Evolutionary conservation across 805 yeast genomes (phyloP).

Genomic region (Zygosaccharomyces siamensis): DNA sequence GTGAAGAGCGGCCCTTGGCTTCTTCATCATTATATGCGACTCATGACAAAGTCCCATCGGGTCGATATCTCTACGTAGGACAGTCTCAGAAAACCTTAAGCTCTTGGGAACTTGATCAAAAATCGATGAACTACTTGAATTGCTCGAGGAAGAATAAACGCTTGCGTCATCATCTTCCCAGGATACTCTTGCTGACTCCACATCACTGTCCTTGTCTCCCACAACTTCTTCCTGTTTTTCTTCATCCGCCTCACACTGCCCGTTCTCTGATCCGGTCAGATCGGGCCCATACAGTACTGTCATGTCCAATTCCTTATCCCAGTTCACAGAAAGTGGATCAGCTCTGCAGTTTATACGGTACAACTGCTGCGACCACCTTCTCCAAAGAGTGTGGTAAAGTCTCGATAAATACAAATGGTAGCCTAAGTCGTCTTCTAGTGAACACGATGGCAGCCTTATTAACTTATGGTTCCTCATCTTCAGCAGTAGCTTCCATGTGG

Average conservation of each 20-base stretch:
- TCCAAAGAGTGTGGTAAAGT: constrained; percentile 83
- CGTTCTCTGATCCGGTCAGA: constrained; percentile 11
- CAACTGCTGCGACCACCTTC: constrained; percentile 88
- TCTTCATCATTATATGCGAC: constrained; percentile 20
- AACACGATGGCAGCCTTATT: constrained; percentile 32
- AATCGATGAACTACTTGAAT: constrained; percentile 27
- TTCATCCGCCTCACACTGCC: neutral
- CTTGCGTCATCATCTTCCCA: constrained; percentile 4
- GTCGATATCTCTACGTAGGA: constrained; percentile 27
- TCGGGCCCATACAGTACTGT: constrained; percentile 94
- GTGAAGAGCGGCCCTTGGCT: neutral
- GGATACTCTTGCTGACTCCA: neutral
- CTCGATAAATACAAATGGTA: constrained; percentile 39
- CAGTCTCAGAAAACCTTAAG: constrained; percentile 25
- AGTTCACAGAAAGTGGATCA: constrained; percentile 79
- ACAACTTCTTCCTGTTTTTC: constrained; percentile 4
- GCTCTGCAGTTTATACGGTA: constrained; percentile 58
- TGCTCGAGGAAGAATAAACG: constrained; percentile 21
- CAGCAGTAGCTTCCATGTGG: constrained; percentile 40
- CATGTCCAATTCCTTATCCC: constrained; percentile 93
- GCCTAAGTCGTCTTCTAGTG: constrained; percentile 32
- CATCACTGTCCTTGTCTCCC: constrained; percentile 5
- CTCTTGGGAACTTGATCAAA: constrained; percentile 23
- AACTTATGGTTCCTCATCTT: constrained; percentile 37
- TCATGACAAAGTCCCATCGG: constrained; percentile 20